These are phyloP conservation scores for Boletus eberwhitei DNA, from an alignment of 768 basidiomycete genomes.

Conservation along the genomic window DNA sequence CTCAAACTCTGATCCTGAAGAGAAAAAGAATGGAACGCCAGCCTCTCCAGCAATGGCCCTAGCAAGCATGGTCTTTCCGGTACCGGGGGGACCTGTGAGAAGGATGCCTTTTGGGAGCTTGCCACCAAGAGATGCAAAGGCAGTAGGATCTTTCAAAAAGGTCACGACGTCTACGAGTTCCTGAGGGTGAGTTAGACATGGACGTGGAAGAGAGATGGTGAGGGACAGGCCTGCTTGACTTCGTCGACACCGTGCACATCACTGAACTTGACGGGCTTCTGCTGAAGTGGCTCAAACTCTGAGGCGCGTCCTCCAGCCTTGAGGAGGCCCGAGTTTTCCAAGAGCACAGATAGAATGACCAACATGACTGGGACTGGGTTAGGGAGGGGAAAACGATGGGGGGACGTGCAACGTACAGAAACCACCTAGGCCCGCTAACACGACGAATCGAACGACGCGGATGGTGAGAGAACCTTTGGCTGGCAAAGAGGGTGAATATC, in stretches of 20 bases:
- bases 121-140: constrained; percentile 88
- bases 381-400: background rate
- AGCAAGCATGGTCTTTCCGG: constrained; percentile 83
- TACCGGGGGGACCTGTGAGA: constrained; percentile 88
- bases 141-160: constrained; percentile 90
- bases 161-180: constrained; percentile 93
- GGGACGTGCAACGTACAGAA: constrained; percentile 55
- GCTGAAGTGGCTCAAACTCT: constrained; percentile 80
- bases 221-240: constrained; percentile 77
- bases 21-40: constrained; percentile 95
- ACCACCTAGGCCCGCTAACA: constrained; percentile 50
- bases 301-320: constrained; percentile 79
- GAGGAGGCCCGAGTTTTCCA: constrained; percentile 92
- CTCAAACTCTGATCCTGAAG: constrained; percentile 95
- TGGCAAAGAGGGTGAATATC: constrained; percentile 25
- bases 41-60: constrained; percentile 97
- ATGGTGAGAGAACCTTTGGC: constrained; percentile 69
- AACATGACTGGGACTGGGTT: constrained; percentile 56
- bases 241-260: constrained; percentile 99
- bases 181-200: constrained; percentile 35
- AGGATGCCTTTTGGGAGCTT: constrained; percentile 93
- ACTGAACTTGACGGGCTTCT: constrained; percentile 82
- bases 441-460: constrained; percentile 59
- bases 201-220: background rate
- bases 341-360: constrained; percentile 80